Conservation (phyloP, 2,329 filamentous ascomycete species). For the Pyrenophora graminea region DNA sequence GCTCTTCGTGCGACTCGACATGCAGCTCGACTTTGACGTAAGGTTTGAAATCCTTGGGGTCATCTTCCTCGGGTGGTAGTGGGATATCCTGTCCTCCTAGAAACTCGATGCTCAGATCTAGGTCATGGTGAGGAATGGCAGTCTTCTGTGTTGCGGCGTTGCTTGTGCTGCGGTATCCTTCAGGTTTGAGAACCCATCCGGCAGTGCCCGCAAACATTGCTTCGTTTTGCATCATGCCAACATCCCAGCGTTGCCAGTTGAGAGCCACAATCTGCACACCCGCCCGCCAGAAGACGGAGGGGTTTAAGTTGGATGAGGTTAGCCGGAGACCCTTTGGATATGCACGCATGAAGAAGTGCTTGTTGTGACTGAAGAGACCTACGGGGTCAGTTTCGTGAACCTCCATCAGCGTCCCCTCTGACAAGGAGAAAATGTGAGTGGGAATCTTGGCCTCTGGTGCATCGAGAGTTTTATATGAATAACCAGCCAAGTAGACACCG, state of each 20-base stretch:
- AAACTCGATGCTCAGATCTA: slow-evolving; percentile 73
- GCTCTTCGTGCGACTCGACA: slow-evolving; percentile 67
- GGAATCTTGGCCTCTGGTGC: slow-evolving; percentile 61
- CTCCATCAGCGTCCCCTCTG: slow-evolving; percentile 68
- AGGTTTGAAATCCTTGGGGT: slow-evolving; percentile 67
- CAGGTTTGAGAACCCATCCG: slow-evolving; percentile 86
- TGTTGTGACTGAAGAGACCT: slow-evolving; percentile 79
- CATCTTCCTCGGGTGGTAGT: slow-evolving; percentile 61
- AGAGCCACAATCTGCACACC: slow-evolving; percentile 89
- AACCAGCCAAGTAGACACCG: slow-evolving; percentile 85
- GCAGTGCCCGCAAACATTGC: slow-evolving; percentile 82
- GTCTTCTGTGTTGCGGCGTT: slow-evolving; percentile 48
- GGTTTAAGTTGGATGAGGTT: slow-evolving; percentile 83
- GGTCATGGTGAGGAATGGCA: slow-evolving; percentile 55
- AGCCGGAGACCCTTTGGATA: slow-evolving; percentile 85
- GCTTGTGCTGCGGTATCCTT: slow-evolving; percentile 64
- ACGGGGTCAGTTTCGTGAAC: slow-evolving; percentile 59
- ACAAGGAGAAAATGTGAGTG: slow-evolving; percentile 67
- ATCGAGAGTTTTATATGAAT: slow-evolving; percentile 74
- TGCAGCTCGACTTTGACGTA: slow-evolving; percentile 81
- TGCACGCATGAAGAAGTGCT: slow-evolving; percentile 79
- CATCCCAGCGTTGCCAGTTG: slow-evolving; percentile 91
- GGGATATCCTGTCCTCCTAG: slow-evolving; percentile 78
- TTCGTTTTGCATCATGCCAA: slow-evolving; percentile 94
- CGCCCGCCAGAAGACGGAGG: slow-evolving; percentile 81